Conservation (phyloP, 2,329 filamentous ascomycete species). For the Epichloe festucae region DNA sequence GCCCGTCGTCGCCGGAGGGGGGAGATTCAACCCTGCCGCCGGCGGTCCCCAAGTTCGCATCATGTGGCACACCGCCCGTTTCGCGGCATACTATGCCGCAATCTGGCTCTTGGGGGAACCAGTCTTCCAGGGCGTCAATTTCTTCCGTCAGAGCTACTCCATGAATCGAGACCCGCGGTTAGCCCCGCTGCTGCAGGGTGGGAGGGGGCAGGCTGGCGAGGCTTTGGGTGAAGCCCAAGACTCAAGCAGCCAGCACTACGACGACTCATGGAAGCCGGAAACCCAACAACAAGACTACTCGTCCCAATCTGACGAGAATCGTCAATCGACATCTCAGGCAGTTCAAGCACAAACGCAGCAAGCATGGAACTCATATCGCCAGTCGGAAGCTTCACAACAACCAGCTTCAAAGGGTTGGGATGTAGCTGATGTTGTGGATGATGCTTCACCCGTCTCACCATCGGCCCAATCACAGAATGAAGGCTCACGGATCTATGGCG, state of each 20-base stretch:
- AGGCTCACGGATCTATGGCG: constrained; percentile 8
- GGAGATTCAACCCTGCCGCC: constrained; percentile 18
- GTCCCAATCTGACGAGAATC: constrained; percentile 2
- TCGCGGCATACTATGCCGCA: constrained; percentile 19
- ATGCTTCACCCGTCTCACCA: constrained; percentile 30
- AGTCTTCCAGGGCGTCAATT: constrained; percentile 19
- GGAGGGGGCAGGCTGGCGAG: constrained; percentile 8
- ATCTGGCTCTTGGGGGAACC: constrained; percentile 14
- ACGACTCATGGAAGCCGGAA: constrained; percentile 9
- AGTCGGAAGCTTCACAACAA: constrained; percentile 6
- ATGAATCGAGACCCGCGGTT: constrained; percentile 19
- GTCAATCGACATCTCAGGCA: constrained; percentile 1
- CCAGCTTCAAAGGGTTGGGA: constrained; percentile 12
- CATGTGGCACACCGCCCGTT: constrained; percentile 25
- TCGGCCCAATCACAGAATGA: constrained; percentile 14
- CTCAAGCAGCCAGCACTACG: constrained; percentile 7
- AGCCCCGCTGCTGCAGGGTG: constrained; percentile 11
- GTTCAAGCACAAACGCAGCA: constrained; percentile 4
- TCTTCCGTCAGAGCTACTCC: constrained; percentile 12
- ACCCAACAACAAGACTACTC: constrained; percentile 8
- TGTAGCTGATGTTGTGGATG: constrained; percentile 20
- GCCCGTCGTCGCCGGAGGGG: constrained; percentile 15
- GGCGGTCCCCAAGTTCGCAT: constrained; percentile 13
- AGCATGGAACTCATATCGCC: constrained; percentile 8
- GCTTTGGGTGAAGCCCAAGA: constrained; percentile 7